Evolutionary conservation across 2,329 filamentous ascomycete genomes (phyloP), one percentile per base, ranked within the genome.

Genomic region (Cordyceps cateniannulata): DNA sequence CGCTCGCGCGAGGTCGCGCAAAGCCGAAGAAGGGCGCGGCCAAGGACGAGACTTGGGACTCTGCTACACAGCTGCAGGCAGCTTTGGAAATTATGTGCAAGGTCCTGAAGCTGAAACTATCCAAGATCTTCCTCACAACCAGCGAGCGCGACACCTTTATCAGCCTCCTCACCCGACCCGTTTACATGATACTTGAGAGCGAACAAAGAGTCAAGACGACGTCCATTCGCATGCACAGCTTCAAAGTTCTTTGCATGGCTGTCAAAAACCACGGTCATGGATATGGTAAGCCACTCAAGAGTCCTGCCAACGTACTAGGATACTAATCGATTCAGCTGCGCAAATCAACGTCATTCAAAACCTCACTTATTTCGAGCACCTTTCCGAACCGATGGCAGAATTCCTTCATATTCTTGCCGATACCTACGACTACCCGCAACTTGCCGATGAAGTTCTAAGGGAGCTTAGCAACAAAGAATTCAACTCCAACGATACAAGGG

Each of bases 311-410:
- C 16, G 35, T 57, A 3, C 27, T 12, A 10, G 14, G 32, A 65
- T 62, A 64, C 71, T 76, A 60, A 79, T 64, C n/a, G 51, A 25
- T 6, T 9, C 68, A 96, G 91, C 90, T 56, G 95, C 95, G 1
- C 95, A 99, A 81, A 98, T 96, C 52, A 96, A 93, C 50, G 96
- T 99, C 69, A 93, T 98, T 59, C 95, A 99, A 73, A 98, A 95
- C 71, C 77, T 99, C 66, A 96, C 95, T 5, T 99, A 99, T 72
- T 99, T 98, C 69, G 95, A 99, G 75, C 95, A 99, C 74, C 78
- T 99, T n/a, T 93, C 95, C 0, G 95, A 99, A 70, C 95, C 95
- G 1, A 99, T 99, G 95, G 95, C 95, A 35, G 96, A 99, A 72
- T 96, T 99, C 68, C 79, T 99, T 5, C 91, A 98, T 68, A 99